Base-by-base conservation (phyloP, 306 rosid species). In the Pyrus communis region DNA sequence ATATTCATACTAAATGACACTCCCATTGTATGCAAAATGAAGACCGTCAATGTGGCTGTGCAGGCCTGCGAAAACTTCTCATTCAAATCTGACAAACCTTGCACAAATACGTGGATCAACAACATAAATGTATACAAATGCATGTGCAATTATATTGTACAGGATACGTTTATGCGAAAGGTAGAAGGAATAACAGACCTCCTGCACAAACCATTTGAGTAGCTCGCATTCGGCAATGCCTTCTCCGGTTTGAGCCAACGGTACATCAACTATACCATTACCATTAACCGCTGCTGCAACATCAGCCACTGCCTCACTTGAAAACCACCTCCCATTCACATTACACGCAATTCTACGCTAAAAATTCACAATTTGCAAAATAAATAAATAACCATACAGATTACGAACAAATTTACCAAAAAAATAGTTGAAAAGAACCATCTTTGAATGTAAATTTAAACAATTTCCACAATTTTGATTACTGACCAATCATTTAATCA, bases 221-320 rank as follows among this genome's bases (percentile, higher is more conserved):
- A 95, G 97, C 64, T 95, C 97, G 45, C 98, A 95, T 82, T 95
- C 98, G 3, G 97, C 98, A 87, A 95, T 95, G 55, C 98, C 97
- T 86, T 95, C 98, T 31, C 98, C 98, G n/a, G 98, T 95, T 78
- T 95, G 97, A 11, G 97, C 98, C 87, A 95, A 80, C 2, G 91
- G 97, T 4, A 95, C 91, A 40, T 92, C 97, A 57, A 95, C 96
- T 12, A 84, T 14, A 43, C 86, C 89, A 43, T 70, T 27, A 54
- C 85, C 89, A 51, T 68, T 27, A 54, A 84, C 89, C 45, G 78
- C 82, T 15, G 43, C 73, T 6, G 84, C 77, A 83, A 82, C 77
- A 9, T 83, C 89, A 10, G 77, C 69, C 65, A 64, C 75, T 28
- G 88, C 79, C 65, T 86, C 88, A 83, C 84, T 77, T 21, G 97